A percentile compares a stretch with the other conserved stretches of the same genome.
Conservation (phyloP, 75 land plant species). For the Chamaecyparis obtusa region DNA sequence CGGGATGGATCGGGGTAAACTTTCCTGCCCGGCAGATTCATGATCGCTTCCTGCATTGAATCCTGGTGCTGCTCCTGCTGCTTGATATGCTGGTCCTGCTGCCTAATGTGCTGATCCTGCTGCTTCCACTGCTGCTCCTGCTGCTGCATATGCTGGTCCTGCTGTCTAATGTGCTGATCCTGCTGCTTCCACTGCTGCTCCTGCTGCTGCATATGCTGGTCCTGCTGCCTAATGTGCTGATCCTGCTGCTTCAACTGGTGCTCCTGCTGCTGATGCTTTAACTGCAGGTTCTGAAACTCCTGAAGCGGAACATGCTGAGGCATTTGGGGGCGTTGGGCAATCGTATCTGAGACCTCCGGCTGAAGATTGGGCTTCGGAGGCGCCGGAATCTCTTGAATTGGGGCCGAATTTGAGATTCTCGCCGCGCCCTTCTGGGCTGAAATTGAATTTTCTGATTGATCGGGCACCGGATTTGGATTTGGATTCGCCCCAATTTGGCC, state of each 20-base stretch:
- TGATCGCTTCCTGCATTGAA: background rate
- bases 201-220: background rate
- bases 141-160: background rate
- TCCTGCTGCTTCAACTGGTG: conserved; percentile 11
- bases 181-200: conserved; percentile 3
- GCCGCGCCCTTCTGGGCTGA: too few relatives aligned
- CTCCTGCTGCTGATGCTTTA: conserved; percentile 12
- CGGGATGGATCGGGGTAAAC: conserved; percentile 8
- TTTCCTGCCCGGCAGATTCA: background rate
- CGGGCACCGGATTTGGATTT: too few relatives aligned
- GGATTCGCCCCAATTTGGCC: background rate
- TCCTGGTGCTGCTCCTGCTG: background rate
- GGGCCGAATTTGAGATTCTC: background rate
- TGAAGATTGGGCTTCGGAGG: conserved; percentile 7
- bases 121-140: background rate
- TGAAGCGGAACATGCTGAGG: conserved; percentile 8
- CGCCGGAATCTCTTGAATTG: background rate
- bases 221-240: conserved; percentile 26
- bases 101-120: background rate
- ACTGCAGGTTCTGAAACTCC: conserved; percentile 38
- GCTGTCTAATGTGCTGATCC: background rate
- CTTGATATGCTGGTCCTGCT: background rate
- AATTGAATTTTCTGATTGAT: background rate
- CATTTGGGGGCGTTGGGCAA: background rate
- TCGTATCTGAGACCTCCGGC: background rate